Base-by-base conservation (phyloP, 2,329 filamentous ascomycete species). In the Plectosphaerella plurivora region DNA sequence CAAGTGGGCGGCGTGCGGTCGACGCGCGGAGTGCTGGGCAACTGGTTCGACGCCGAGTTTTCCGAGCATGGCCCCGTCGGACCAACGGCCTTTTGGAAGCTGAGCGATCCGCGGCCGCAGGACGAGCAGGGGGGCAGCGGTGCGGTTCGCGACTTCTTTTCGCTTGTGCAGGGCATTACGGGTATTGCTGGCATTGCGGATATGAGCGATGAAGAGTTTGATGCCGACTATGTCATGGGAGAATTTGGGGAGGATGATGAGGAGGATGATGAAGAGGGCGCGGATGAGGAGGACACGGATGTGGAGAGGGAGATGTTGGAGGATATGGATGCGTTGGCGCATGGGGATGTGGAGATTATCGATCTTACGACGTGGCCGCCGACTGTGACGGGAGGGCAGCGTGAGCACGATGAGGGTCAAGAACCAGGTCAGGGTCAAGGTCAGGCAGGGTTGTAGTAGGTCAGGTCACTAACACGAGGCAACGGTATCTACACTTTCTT, bases 51-150 rank as follows among this genome's bases (percentile, higher is more conserved):
- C 60, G 86, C 84, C 59, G 82, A 90, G 64, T 86, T 81, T 59
- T 84, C 88, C 55, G 65, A 72, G 1, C 81, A 86, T 59, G 88
- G 88, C 0, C 88, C 88, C 0, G 86, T 79, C 2, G 88, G 88
- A 0, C 88, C 88, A 2, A 89, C 86, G 1, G 86, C 84, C 0
- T 91, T 89, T 61, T 93, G 88, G 88, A 92, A 92, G 68, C 62
- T 64, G 41, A 60, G 67, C 9, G 65, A 68, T 46, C 54, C 68
- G 25, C 61, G 70, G 4, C 60, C 65, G 7, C 61, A 54, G 8
- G 64, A 67, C 14, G 57, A 56, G 44, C 57, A 59, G 18, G 54
- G 56, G 11, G 39, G 15, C n/a, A 41, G 46, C 33, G 55, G 61
- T 33, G 54, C 41, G 11, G 45, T 57, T 12, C 47, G 53, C 14